A percentile compares a stretch with the other conserved stretches of the same genome.
Evolutionary conservation across 306 rosid species (phyloP).

Genomic region (Leucaena leucocephala): DNA sequence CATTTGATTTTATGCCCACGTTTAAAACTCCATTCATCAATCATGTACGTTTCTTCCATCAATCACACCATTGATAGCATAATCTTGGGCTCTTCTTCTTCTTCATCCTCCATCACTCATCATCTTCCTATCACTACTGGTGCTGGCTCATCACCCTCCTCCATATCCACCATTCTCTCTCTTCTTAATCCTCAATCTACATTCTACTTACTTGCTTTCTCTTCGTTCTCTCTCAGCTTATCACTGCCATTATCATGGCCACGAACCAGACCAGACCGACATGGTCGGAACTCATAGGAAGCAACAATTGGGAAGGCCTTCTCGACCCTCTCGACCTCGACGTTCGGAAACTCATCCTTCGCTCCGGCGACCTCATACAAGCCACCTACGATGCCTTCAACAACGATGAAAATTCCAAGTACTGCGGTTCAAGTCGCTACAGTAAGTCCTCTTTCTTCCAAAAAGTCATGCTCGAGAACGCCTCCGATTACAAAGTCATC

Average conservation of each 20-base stretch:
- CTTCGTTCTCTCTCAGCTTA: background rate
- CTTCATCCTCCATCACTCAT: background rate
- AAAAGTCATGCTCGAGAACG: constrained; percentile 57
- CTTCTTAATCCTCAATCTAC: too few species aligned
- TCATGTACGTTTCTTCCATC: background rate
- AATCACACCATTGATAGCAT: background rate
- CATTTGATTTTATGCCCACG: background rate
- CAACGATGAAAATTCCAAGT: constrained; percentile 66
- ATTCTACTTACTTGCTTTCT: background rate
- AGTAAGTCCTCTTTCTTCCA: constrained; percentile 61
- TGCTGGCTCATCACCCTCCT: too few species aligned
- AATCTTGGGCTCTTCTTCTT: background rate
- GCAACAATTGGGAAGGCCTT: constrained; percentile 55
- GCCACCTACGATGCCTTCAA: constrained; percentile 78
- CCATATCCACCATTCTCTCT: background rate
- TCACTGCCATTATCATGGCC: constrained; percentile 1
- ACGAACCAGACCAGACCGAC: constrained; percentile 13
- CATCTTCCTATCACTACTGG: too few species aligned
- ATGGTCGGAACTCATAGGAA: constrained; percentile 59
- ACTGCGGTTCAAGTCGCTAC: constrained; percentile 71
- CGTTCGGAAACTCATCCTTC: constrained; percentile 69
- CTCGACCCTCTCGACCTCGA: constrained; percentile 51
- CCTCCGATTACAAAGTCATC: constrained; percentile 45
- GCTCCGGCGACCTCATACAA: constrained; percentile 69
- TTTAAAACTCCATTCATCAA: background rate